Evolutionary conservation across 176 grass and related monocot species (phyloP).

Genomic region (Ensete ventricosum): DNA sequence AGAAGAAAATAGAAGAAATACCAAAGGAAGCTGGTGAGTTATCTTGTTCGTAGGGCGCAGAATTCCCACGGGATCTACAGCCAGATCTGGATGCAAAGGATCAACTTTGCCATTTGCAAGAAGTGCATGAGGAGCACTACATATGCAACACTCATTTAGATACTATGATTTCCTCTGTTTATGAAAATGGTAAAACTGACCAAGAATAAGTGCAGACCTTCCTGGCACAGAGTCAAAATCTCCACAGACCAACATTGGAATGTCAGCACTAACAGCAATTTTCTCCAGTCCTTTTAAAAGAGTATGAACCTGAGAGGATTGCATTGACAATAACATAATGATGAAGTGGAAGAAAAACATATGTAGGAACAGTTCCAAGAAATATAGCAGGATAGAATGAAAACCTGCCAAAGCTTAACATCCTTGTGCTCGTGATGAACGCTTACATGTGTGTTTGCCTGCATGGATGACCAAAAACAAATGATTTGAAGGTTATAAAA

Average conservation of each 20-base stretch:
- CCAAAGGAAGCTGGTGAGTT: conserved; percentile 94
- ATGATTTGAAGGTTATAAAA: conserved; percentile 12
- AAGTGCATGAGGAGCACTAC: conserved; percentile 83
- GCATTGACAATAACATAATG: background rate
- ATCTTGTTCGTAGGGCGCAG: conserved; percentile 76
- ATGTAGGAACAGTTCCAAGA: conserved; percentile 1
- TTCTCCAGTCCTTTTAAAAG: conserved; percentile 99
- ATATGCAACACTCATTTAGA: conserved; percentile 11
- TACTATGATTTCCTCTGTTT: background rate
- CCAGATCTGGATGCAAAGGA: conserved; percentile 87
- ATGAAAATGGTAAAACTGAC: background rate
- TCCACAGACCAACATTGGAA: conserved; percentile 99
- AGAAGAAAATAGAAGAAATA: conserved; percentile 9
- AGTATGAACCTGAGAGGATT: conserved; percentile 76
- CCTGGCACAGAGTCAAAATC: conserved; percentile 95
- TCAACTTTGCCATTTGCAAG: conserved; percentile 95
- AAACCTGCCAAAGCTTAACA: conserved; percentile 96
- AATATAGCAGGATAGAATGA: conserved; percentile 16
- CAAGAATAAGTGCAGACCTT: conserved; percentile 28
- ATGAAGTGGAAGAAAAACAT: conserved; percentile 1
- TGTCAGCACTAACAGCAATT: conserved; percentile 98
- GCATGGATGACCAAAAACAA: conserved; percentile 25
- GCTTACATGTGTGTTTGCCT: conserved; percentile 99
- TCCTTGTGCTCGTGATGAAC: conserved; percentile 95
- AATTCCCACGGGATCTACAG: conserved; percentile 81